Evolutionary conservation across 352 stramenopile species (phyloP).

Genomic region (Pythium brassicae): DNA sequence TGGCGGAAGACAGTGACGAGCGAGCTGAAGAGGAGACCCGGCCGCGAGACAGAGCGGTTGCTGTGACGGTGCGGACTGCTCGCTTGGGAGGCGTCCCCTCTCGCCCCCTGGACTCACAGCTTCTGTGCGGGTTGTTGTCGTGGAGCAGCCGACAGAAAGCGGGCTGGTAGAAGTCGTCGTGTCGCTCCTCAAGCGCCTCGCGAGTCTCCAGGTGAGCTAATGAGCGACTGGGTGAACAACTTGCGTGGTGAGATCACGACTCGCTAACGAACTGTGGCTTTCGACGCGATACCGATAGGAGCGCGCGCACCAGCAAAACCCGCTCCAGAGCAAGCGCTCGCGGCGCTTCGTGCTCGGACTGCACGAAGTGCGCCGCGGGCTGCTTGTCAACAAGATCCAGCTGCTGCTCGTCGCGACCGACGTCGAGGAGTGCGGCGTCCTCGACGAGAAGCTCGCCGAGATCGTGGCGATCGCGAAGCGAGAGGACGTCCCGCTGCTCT

Average conservation of each 20-base stretch:
- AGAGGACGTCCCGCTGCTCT: slow-evolving; percentile 8
- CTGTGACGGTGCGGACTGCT: background rate
- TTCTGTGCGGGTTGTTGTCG: too few relatives aligned
- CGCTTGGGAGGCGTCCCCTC: background rate
- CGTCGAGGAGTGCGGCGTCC: slow-evolving; percentile 8
- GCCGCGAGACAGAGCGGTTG: background rate
- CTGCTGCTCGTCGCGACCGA: slow-evolving; percentile 12
- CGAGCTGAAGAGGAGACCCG: background rate
- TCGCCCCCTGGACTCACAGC: background rate
- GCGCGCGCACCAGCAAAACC: slow-evolving; percentile 11
- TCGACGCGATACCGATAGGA: slow-evolving; percentile 1
- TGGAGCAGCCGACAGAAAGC: slow-evolving; percentile 1
- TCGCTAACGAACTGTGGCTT: background rate
- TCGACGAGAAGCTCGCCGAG: slow-evolving; percentile 10
- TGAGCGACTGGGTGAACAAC: too few relatives aligned
- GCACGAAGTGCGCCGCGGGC: slow-evolving; percentile 10
- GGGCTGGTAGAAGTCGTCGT: background rate
- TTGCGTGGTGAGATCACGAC: too few relatives aligned
- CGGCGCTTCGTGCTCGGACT: slow-evolving; percentile 14
- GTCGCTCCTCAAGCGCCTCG: slow-evolving; percentile 11
- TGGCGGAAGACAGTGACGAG: background rate
- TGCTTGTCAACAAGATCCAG: slow-evolving; percentile 7
- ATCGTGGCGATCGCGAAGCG: slow-evolving; percentile 7
- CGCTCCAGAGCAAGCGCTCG: slow-evolving; percentile 13
- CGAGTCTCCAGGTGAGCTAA: slow-evolving; percentile 10